phyloP scores from a whole-genome alignment of 2,329 filamentous ascomycete species.

The Penicillium thymicola region DNA sequence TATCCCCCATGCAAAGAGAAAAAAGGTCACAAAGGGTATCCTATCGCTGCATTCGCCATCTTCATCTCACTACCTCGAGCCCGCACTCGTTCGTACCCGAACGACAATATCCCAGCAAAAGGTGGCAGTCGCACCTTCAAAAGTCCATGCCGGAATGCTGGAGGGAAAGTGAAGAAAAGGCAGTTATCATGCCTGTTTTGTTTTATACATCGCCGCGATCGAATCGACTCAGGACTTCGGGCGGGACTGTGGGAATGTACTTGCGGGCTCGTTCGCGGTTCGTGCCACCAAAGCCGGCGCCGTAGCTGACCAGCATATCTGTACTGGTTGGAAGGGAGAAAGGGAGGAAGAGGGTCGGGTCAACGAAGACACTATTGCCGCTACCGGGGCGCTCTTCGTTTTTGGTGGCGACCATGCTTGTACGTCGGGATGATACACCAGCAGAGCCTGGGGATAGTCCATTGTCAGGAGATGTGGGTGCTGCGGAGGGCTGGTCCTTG shows the following conservation, averaged over 20 bases:
- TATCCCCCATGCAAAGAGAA: neutral
- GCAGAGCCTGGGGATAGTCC: constrained; percentile 23
- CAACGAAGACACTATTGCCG: constrained; percentile 60
- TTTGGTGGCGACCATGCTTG: constrained; percentile 18
- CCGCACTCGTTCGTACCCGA: neutral
- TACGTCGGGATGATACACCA: constrained; percentile 24
- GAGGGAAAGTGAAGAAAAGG: neutral
- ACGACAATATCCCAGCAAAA: neutral
- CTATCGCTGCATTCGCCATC: neutral
- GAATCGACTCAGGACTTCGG: constrained; percentile 86
- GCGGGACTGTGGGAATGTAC: constrained; percentile 92
- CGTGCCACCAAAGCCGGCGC: constrained; percentile 87
- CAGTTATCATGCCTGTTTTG: neutral
- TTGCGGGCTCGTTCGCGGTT: constrained; percentile 90
- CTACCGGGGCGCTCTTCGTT: constrained; percentile 28
- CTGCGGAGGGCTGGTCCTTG: constrained; percentile 17
- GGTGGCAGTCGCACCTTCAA: neutral
- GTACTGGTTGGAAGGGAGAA: constrained; percentile 95
- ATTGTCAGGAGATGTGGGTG: constrained; percentile 20
- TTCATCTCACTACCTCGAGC: neutral
- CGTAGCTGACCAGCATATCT: constrained; percentile 95
- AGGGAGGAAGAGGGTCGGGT: constrained; percentile 87
- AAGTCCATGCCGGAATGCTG: neutral
- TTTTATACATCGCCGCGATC: constrained; percentile 51
- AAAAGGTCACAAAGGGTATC: neutral